Evolutionary conservation across 331 rosid genomes (phyloP).

Genomic region (Pyracantha coccinea): DNA sequence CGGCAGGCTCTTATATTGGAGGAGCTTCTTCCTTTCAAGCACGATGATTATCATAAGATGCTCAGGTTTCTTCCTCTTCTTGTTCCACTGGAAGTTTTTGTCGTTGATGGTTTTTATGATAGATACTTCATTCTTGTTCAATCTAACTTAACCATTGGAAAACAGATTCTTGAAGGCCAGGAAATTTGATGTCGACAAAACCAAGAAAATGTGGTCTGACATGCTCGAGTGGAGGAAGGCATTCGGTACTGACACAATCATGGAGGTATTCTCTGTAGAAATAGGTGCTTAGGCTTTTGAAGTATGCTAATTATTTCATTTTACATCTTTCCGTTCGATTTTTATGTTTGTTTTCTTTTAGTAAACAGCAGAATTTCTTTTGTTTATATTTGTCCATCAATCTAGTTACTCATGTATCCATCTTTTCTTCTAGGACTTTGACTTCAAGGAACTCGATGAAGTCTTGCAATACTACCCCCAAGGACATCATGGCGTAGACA

Average conservation of each 20-base stretch:
- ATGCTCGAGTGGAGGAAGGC: slow-evolving; percentile 86
- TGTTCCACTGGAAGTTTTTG: neutral
- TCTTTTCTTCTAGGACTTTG: slow-evolving; percentile 39
- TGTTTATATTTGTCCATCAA: neutral
- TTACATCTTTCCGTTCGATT: neutral
- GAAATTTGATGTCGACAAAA: slow-evolving; percentile 67
- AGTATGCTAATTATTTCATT: neutral
- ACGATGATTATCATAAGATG: slow-evolving; percentile 86
- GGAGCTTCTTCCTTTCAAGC: slow-evolving; percentile 68
- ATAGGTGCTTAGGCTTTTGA: neutral
- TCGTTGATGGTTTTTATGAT: neutral
- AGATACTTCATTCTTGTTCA: neutral
- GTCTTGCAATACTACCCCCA: slow-evolving; percentile 78
- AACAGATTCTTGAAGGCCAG: slow-evolving; percentile 87
- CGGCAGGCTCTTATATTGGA: slow-evolving; percentile 69
- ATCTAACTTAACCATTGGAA: neutral
- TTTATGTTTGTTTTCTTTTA: neutral
- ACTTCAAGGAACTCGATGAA: slow-evolving; percentile 59
- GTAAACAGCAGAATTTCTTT: neutral
- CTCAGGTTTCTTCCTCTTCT: slow-evolving; percentile 47
- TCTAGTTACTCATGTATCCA: neutral
- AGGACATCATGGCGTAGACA: slow-evolving; percentile 89
- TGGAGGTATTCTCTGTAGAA: slow-evolving; percentile 38
- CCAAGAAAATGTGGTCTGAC: slow-evolving; percentile 89
- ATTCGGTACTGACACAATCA: slow-evolving; percentile 65